These are phyloP conservation scores for Sabuloglossum arenarium DNA, from an alignment of 495 filamentous ascomycete genomes.

Conservation along the genomic window DNA sequence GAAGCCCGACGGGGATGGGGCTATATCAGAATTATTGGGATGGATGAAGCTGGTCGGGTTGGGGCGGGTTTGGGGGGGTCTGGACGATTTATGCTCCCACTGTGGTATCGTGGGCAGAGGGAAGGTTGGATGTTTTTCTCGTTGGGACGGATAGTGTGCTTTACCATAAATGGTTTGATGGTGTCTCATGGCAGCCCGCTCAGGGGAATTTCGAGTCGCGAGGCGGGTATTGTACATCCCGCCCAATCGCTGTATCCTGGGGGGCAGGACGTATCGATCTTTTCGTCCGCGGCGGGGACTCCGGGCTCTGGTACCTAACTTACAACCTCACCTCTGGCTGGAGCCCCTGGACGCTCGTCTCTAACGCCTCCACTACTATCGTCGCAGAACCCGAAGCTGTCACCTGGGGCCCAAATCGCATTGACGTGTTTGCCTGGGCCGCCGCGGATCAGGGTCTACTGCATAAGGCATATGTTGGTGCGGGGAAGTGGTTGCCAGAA, in stretches of 20 bases:
- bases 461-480: background rate
- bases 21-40: background rate
- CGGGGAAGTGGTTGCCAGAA: background rate
- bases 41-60: background rate
- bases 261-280: background rate
- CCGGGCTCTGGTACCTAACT: background rate
- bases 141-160: background rate
- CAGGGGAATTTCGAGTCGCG: background rate
- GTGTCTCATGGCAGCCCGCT: background rate
- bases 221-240: background rate
- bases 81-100: background rate
- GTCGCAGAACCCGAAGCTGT: background rate
- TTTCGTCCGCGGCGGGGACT: background rate
- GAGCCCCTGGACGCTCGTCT: background rate
- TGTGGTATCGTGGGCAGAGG: background rate
- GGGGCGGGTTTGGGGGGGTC: background rate
- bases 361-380: background rate
- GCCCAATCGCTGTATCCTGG: background rate
- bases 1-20: background rate
- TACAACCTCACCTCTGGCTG: background rate
- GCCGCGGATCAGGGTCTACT: background rate
- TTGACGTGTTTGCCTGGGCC: background rate
- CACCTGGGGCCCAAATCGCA: background rate
- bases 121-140: background rate
- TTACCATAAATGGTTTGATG: background rate